Evolutionary conservation across 257 asterid species (phyloP).

Genomic region (Nicotiana tabacum): DNA sequence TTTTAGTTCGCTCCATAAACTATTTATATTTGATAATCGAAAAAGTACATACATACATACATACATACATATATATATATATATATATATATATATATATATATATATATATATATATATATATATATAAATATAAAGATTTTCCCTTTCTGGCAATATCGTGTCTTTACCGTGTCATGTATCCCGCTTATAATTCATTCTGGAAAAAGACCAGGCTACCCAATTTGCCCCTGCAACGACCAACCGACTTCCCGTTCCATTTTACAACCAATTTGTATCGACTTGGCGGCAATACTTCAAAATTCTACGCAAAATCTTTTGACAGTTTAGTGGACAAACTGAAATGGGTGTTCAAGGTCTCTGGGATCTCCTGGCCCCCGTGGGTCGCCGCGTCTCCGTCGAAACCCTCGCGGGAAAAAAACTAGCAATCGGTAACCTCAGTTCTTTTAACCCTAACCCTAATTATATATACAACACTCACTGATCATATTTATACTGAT

Average conservation of each 20-base stretch:
- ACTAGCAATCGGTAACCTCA: constrained; percentile 78
- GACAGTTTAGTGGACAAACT: background rate
- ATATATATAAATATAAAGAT: too few species aligned
- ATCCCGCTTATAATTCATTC: too few species aligned
- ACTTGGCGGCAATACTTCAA: constrained; percentile 17
- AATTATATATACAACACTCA: background rate
- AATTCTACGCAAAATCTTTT: background rate
- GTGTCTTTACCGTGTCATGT: too few species aligned
- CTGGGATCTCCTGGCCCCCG: constrained; percentile 95
- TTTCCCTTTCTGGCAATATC: too few species aligned
- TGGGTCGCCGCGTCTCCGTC: constrained; percentile 96
- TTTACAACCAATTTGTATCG: background rate
- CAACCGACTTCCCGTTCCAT: constrained; percentile 12
- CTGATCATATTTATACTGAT: background rate
- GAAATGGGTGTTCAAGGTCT: constrained; percentile 91
- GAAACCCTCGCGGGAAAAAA: constrained; percentile 89
- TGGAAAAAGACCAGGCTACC: background rate
- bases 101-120: too few species aligned
- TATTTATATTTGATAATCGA: too few species aligned
- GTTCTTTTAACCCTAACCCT: constrained; percentile 28
- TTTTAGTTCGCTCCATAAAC: too few species aligned
- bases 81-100: too few species aligned
- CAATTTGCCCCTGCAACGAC: background rate
- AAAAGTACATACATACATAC: too few species aligned
- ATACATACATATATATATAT: too few species aligned